Evolutionary conservation across 352 stramenopile genomes (phyloP).

Genomic region (Globisporangium yorkense): DNA sequence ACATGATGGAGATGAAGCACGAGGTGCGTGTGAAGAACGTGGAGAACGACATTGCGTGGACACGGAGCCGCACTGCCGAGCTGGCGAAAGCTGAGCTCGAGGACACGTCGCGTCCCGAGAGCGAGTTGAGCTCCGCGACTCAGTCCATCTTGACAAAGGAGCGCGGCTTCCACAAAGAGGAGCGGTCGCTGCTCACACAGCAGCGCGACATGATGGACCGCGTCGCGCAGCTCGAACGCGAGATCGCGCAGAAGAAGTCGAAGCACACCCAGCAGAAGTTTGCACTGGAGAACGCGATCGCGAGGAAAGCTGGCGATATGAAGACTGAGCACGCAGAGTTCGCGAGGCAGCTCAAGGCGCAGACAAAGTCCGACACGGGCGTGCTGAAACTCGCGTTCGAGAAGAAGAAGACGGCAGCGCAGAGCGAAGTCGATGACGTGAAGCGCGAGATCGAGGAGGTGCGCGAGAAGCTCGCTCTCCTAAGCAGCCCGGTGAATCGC

Average conservation of each 20-base stretch:
- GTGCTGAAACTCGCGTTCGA: conserved; percentile 42
- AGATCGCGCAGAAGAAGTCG: conserved; percentile 55
- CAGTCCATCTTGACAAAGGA: conserved; percentile 33
- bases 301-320: conserved; percentile 28
- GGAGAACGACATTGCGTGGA: conserved; percentile 50
- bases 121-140: conserved; percentile 15
- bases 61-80: conserved; percentile 40
- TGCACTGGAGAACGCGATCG: conserved; percentile 31
- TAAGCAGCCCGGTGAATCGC: conserved; percentile 8
- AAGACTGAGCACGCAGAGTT: conserved; percentile 41
- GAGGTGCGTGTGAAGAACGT: conserved; percentile 39
- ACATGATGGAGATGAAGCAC: conserved; percentile 60
- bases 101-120: conserved; percentile 25
- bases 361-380: conserved; percentile 43
- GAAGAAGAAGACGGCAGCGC: conserved; percentile 35
- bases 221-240: conserved; percentile 47
- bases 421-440: conserved; percentile 21
- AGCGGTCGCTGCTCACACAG: conserved; percentile 43
- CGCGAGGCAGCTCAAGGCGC: conserved; percentile 41
- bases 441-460: conserved; percentile 23
- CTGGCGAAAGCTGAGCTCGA: conserved; percentile 28
- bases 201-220: conserved; percentile 54
- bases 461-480: conserved; percentile 20
- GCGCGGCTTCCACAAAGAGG: conserved; percentile 45
- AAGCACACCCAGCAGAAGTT: conserved; percentile 52